phyloP scores from a whole-genome alignment of 2,329 filamentous ascomycete genomes.

The Xylaria sp. region DNA sequence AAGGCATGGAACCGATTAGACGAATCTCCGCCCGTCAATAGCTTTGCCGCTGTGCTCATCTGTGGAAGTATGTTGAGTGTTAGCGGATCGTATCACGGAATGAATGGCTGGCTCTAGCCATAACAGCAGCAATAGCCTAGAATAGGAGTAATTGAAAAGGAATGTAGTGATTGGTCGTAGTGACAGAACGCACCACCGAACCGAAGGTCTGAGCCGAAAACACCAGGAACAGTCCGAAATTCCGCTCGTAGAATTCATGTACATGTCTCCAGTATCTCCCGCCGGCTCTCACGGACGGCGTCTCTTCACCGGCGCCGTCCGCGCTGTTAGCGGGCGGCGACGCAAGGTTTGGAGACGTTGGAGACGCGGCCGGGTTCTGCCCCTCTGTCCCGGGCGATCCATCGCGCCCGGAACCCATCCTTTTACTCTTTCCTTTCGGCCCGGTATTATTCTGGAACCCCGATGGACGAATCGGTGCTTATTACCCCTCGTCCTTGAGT shows the following conservation, averaged over 20 bases:
- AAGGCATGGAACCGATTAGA: conserved; percentile 54
- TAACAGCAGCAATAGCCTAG: background rate
- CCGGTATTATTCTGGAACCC: background rate
- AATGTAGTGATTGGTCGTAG: too few species aligned
- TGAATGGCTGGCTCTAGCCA: background rate
- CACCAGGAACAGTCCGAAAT: conserved; percentile 55
- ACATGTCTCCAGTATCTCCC: conserved; percentile 34
- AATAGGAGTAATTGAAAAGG: background rate
- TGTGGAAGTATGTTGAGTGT: conserved; percentile 38
- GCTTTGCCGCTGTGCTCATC: conserved; percentile 56
- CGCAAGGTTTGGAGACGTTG: conserved; percentile 18
- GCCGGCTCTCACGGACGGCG: background rate
- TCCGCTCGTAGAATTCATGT: conserved; percentile 59
- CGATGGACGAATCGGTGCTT: background rate
- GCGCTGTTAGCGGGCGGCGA: background rate
- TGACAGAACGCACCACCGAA: conserved; percentile 50
- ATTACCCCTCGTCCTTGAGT: background rate
- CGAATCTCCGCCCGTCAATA: conserved; percentile 49
- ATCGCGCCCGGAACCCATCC: conserved; percentile 28
- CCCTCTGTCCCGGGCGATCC: conserved; percentile 6
- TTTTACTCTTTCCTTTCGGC: background rate
- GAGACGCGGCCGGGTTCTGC: conserved; percentile 6
- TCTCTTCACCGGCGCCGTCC: conserved; percentile 12
- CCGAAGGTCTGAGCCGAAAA: conserved; percentile 56
- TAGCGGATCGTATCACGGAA: conserved; percentile 14